Conservation (phyloP, 768 basidiomycete genomes). For the Cystofilobasidium ferigula region DNA sequence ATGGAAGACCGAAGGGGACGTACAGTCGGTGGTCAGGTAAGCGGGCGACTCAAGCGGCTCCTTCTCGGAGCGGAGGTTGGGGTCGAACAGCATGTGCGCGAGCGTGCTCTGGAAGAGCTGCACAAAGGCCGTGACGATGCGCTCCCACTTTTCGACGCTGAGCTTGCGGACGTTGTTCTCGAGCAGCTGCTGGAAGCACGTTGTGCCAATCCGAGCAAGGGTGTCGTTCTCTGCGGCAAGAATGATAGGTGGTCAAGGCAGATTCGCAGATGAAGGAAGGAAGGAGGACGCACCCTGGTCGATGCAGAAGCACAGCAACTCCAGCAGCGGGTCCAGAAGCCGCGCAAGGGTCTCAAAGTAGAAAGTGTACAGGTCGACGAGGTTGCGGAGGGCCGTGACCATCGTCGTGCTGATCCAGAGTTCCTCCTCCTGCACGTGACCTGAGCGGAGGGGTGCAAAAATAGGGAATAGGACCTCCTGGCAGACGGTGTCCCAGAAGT, state of each 20-base stretch:
- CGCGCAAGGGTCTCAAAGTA: slow-evolving; percentile 85
- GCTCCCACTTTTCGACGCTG: slow-evolving; percentile 71
- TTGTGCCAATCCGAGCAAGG: slow-evolving; percentile 90
- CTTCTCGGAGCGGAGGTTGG: slow-evolving; percentile 72
- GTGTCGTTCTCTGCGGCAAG: slow-evolving; percentile 78
- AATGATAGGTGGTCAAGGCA: slow-evolving; percentile 22
- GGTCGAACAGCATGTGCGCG: slow-evolving; percentile 92
- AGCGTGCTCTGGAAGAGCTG: slow-evolving; percentile 96
- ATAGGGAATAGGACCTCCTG: slow-evolving; percentile 95
- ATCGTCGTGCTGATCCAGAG: slow-evolving; percentile 98
- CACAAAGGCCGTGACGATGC: slow-evolving; percentile 80
- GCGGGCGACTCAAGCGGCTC: slow-evolving; percentile 26
- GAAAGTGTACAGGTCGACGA: slow-evolving; percentile 90
- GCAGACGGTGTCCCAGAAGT: slow-evolving; percentile 97
- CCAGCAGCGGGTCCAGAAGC: slow-evolving; percentile 83
- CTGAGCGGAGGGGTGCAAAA: slow-evolving; percentile 89
- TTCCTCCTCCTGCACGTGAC: slow-evolving; percentile 96
- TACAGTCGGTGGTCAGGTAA: slow-evolving; percentile 7
- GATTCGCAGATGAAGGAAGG: neutral
- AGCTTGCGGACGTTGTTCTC: slow-evolving; percentile 87
- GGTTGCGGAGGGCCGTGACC: slow-evolving; percentile 90
- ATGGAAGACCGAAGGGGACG: neutral
- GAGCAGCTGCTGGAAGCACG: slow-evolving; percentile 88
- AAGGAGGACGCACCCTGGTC: slow-evolving; percentile 67
- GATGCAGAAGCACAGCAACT: slow-evolving; percentile 88